Conservation (phyloP, 192 early-diverging fungal genomes). For the Lobosporangium transversale region DNA sequence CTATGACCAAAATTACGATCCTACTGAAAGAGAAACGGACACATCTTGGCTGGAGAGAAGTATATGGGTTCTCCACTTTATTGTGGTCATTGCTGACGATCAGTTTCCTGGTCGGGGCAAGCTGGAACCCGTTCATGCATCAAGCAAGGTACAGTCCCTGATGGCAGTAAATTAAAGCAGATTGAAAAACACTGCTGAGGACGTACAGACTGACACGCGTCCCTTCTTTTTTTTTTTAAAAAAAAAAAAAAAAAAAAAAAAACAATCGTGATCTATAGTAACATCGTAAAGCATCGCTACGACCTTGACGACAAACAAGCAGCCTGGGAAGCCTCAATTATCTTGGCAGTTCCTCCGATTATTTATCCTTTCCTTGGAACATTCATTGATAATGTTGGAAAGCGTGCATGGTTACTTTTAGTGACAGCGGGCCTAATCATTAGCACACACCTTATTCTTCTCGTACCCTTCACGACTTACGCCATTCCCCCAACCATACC, state of each 20-base stretch:
- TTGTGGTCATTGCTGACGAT: slow-evolving; percentile 56
- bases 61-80: slow-evolving; percentile 55
- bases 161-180: neutral
- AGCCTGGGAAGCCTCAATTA: slow-evolving; percentile 72
- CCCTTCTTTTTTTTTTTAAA: neutral
- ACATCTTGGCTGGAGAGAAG: slow-evolving; percentile 50
- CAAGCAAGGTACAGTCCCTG: slow-evolving; percentile 49
- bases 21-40: slow-evolving; percentile 34
- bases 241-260: neutral
- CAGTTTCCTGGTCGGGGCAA: slow-evolving; percentile 50
- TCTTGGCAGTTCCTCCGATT: slow-evolving; percentile 73
- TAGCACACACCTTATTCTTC: slow-evolving; percentile 23
- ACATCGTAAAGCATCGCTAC: slow-evolving; percentile 80
- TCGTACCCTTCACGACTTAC: slow-evolving; percentile 15
- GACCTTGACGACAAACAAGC: slow-evolving; percentile 67
- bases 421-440: slow-evolving; percentile 34
- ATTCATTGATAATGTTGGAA: slow-evolving; percentile 73
- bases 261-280: slow-evolving; percentile 47
- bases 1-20: slow-evolving; percentile 44
- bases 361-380: slow-evolving; percentile 77
- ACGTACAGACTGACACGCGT: too few species aligned
- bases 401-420: slow-evolving; percentile 61
- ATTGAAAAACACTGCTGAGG: too few species aligned
- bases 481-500: slow-evolving; percentile 54
- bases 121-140: slow-evolving; percentile 57